Percentiles rank a stretch among this genome's conserved stretches.
phyloP scores from a whole-genome alignment of 2,329 filamentous ascomycete genomes.

The Aspergillus hortae region DNA sequence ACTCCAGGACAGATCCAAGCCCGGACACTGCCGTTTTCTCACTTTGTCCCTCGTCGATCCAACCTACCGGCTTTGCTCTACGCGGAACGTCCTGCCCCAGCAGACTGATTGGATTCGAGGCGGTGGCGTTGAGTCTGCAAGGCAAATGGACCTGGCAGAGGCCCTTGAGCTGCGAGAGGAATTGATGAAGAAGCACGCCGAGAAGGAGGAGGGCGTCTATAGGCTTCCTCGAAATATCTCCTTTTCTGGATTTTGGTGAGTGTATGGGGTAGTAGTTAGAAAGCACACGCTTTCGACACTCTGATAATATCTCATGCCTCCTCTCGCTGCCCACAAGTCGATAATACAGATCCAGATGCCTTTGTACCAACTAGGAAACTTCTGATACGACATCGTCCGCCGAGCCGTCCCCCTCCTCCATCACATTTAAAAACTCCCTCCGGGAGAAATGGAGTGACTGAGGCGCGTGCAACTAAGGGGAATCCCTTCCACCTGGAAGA shows the following conservation, averaged over 20 bases:
- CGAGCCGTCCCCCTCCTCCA: no score
- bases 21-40: constrained; percentile 8
- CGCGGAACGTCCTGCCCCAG: constrained; percentile 12
- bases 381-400: no score
- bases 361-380: no score
- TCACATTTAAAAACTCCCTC: no score
- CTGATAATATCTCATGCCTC: no score
- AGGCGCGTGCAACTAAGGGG: no score
- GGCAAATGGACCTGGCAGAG: neutral
- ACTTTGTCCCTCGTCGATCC: constrained; percentile 13
- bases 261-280: neutral
- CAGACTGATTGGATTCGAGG: constrained; percentile 5
- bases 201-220: neutral
- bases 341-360: no score
- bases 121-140: neutral
- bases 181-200: neutral
- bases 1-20: constrained; percentile 7
- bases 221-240: neutral
- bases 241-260: neutral
- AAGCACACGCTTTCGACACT: no score
- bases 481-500: no score
- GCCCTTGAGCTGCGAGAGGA: neutral
- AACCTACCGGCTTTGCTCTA: constrained; percentile 12
- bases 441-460: no score
- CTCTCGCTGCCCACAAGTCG: no score